Evolutionary conservation across 2,329 filamentous ascomycete species (phyloP), one percentile per base, ranked within the genome.

Genomic region (Bipolaris oryzae): DNA sequence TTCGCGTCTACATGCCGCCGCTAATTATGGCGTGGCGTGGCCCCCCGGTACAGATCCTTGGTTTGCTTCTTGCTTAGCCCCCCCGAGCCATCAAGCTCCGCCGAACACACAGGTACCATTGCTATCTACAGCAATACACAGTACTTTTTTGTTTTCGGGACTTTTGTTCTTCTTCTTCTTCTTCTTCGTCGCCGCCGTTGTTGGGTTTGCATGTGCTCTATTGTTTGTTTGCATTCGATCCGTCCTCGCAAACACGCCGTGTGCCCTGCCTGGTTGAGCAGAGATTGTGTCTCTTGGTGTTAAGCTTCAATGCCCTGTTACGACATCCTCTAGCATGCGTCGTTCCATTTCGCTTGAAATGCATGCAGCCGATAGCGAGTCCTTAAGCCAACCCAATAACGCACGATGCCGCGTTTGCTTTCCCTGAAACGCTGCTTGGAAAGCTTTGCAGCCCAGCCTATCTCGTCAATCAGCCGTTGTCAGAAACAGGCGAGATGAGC

Each of bases 381-480:
- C 56, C 46, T 68, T 80, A 57, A 96, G 76, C 91, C 91, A 96
- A 31, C 72, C 74, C 55, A 97, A 75, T 13, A 93, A 82, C 28
- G 77, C 76, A 5, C 69, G 70, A 74, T 92, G 91, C 52, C 81
- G 84, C 33, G 88, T 88, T 80, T 96, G 92, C 73, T 89, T 91
- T 64, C 81, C 83, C 45, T 76, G 73, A 66, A 97, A 80, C 25
- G 95, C 87, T 49, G 81, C 78, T 43, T 80, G 74, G 68, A 96
- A 96, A 5, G 92, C 91, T 25, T 81, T 80, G 49, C 87, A 86
- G 0, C 87, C 88, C 57, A 94, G 79, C 80, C 88, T 90, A 60
- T 64, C 60, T 57, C 59, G 50, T 58, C 57, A 11, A 61, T 65
- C 59, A 69, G 66, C 63, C 49, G 38, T 35, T 7, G 38, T 45